Evolutionary conservation across 441 rosid species (phyloP).

Genomic region (Erodium trifolium): DNA sequence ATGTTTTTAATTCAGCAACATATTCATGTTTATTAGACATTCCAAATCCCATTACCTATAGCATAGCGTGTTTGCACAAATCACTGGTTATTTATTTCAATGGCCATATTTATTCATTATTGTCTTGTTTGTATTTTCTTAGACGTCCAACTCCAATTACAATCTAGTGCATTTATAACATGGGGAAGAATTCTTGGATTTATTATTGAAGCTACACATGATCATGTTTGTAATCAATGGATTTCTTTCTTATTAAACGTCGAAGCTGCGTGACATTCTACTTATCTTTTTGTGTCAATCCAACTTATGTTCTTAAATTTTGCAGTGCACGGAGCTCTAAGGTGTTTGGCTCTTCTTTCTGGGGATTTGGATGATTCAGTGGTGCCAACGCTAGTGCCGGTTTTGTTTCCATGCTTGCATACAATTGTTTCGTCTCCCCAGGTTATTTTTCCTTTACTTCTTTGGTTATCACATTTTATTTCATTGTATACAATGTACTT

Average conservation of each 20-base stretch:
- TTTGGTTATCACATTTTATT: conserved; percentile 7
- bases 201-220: too few species aligned
- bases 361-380: conserved; percentile 74
- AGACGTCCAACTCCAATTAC: neutral
- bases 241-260: neutral
- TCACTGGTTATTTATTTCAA: neutral
- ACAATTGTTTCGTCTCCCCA: conserved; percentile 69
- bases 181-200: too few species aligned
- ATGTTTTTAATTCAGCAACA: neutral
- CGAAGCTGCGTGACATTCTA: neutral
- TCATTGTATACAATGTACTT: conserved; percentile 16
- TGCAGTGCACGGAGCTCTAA: conserved; percentile 80
- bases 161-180: too few species aligned
- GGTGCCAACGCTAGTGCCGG: conserved; percentile 68
- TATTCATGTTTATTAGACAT: neutral
- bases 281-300: neutral
- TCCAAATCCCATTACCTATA: neutral
- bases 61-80: neutral
- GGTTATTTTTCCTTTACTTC: conserved; percentile 38
- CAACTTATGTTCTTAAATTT: conserved; percentile 11
- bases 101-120: neutral
- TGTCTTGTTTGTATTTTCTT: neutral
- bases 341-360: conserved; percentile 81
- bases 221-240: too few species aligned
- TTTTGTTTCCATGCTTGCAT: conserved; percentile 76